phyloP scores from a whole-genome alignment of 1,139 yeast genomes.

The Suhomyces yuchorum region DNA sequence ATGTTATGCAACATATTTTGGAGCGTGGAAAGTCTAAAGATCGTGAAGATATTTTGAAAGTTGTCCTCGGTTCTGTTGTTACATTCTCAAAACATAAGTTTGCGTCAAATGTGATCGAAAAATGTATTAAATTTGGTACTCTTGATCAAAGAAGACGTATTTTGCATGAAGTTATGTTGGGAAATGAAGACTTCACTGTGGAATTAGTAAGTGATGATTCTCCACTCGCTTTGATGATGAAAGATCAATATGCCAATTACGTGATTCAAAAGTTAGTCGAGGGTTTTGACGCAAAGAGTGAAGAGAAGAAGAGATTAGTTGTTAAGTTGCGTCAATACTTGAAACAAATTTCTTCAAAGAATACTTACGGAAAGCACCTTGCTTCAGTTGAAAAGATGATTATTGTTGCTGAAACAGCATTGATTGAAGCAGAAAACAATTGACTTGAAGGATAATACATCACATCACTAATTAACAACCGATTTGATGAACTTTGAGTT shows the following conservation, averaged over 20 bases:
- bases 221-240: conserved; percentile 84
- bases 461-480: background rate
- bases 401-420: conserved; percentile 54
- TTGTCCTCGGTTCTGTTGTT: conserved; percentile 63
- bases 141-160: conserved; percentile 62
- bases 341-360: conserved; percentile 56
- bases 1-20: conserved; percentile 92
- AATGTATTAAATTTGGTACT: conserved; percentile 78
- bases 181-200: conserved; percentile 44
- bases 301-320: conserved; percentile 63
- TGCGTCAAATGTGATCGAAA: conserved; percentile 97
- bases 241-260: conserved; percentile 96
- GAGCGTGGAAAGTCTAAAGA: conserved; percentile 68
- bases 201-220: conserved; percentile 53
- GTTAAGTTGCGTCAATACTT: conserved; percentile 63
- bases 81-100: conserved; percentile 90
- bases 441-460: background rate
- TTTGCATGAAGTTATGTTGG: conserved; percentile 61
- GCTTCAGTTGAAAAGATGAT: conserved; percentile 85
- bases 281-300: conserved; percentile 63
- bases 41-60: conserved; percentile 42
- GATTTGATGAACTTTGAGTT: background rate
- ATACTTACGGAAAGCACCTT: conserved; percentile 75
- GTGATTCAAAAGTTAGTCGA: conserved; percentile 94
- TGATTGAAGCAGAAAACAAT: conserved; percentile 39